phyloP scores from a whole-genome alignment of 1,139 yeast genomes.

The Nakaseomyces nivariensis region DNA sequence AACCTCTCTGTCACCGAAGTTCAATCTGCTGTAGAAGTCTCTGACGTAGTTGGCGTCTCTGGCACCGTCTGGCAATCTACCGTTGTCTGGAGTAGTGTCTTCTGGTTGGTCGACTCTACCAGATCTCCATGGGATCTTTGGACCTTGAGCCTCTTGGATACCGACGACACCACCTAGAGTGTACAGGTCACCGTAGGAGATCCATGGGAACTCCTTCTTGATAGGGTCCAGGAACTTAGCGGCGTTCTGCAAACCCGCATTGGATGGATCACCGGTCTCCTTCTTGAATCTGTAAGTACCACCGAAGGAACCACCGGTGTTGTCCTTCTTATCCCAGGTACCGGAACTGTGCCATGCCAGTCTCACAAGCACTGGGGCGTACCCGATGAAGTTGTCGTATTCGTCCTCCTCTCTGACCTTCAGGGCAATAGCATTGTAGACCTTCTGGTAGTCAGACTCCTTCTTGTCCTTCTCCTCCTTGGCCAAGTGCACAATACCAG shows the following conservation, averaged over 20 bases:
- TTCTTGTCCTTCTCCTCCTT: conserved; percentile 14
- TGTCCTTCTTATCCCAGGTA: conserved; percentile 48
- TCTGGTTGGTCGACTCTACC: conserved; percentile 56
- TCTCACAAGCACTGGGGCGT: conserved; percentile 57
- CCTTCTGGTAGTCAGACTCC: conserved; percentile 54
- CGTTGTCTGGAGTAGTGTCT: conserved; percentile 49
- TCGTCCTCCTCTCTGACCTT: conserved; percentile 70
- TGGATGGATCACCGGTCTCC: conserved; percentile 62
- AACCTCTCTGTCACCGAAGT: conserved; percentile 72
- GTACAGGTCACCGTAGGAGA: conserved; percentile 80
- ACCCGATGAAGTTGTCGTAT: conserved; percentile 61
- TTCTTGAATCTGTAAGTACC: conserved; percentile 72
- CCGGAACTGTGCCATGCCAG: conserved; percentile 75
- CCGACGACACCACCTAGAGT: conserved; percentile 82
- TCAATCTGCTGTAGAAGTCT: conserved; percentile 58
- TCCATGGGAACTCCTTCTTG: conserved; percentile 52
- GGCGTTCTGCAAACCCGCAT: conserved; percentile 62
- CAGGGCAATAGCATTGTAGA: conserved; percentile 71
- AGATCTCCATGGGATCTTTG: conserved; percentile 78
- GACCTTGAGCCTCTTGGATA: conserved; percentile 80
- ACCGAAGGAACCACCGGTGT: conserved; percentile 70
- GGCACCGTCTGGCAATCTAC: conserved; percentile 74
- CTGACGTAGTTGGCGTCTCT: conserved; percentile 63
- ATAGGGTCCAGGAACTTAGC: conserved; percentile 57
- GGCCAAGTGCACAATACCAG: conserved; percentile 19